Evolutionary conservation across 805 yeast species (phyloP).

Genomic region (Lachancea fermentati): DNA sequence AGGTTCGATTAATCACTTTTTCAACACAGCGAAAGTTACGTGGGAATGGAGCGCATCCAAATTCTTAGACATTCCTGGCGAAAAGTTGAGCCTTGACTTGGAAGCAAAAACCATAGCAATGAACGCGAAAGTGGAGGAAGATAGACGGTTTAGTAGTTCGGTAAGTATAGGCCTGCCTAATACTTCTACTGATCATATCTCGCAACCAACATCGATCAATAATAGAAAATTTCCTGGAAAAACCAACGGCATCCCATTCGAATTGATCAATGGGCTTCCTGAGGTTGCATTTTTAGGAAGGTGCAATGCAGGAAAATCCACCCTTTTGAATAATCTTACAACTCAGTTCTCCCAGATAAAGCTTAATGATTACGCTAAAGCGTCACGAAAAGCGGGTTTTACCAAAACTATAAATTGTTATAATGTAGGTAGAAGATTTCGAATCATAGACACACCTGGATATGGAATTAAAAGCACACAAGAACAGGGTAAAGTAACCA

Average conservation of each 20-base stretch:
- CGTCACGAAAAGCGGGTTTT: constrained; percentile 51
- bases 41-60: constrained; percentile 58
- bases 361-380: constrained; percentile 42
- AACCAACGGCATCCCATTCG: constrained; percentile 26
- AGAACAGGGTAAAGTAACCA: constrained; percentile 64
- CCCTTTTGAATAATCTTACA: constrained; percentile 59
- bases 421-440: constrained; percentile 55
- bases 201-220: constrained; percentile 18
- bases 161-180: constrained; percentile 7
- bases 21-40: constrained; percentile 40
- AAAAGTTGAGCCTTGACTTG: constrained; percentile 13
- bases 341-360: constrained; percentile 33
- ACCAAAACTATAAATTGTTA: constrained; percentile 64
- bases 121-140: constrained; percentile 4
- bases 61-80: constrained; percentile 49
- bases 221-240: constrained; percentile 26
- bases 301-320: constrained; percentile 84
- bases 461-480: constrained; percentile 68
- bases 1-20: constrained; percentile 35
- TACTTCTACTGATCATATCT: background rate
- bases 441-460: constrained; percentile 85
- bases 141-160: constrained; percentile 1
- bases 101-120: constrained; percentile 11
- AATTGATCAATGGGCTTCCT: constrained; percentile 44
- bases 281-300: constrained; percentile 75